A percentile compares a stretch with the other conserved stretches of the same genome.
These are phyloP conservation scores for Phytophthora tentaculata DNA, from an alignment of 352 stramenopile genomes.

Conservation along the genomic window DNA sequence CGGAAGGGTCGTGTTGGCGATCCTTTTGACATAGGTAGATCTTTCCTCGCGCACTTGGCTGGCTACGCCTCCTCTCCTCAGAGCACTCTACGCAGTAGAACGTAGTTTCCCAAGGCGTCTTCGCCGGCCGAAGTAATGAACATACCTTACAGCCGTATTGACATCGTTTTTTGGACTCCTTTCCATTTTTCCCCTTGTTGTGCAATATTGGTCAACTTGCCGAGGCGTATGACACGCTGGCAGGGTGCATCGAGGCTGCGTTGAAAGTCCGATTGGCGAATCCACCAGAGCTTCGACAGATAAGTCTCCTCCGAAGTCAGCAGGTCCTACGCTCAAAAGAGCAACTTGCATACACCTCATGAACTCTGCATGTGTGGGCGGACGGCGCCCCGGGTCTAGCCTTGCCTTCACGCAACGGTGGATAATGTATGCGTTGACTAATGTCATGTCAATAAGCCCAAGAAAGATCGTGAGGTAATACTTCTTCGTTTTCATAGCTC, in stretches of 20 bases:
- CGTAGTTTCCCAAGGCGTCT: neutral
- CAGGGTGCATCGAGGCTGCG: neutral
- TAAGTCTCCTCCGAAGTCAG: neutral
- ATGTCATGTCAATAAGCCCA: neutral
- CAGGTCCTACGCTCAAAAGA: too few relatives aligned
- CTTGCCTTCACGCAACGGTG: neutral
- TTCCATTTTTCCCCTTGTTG: neutral
- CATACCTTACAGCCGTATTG: neutral
- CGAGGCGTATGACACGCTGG: neutral
- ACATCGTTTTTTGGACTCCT: neutral
- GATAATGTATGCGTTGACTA: neutral
- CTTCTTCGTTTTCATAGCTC: neutral
- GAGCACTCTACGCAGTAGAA: neutral
- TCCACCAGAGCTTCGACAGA: neutral
- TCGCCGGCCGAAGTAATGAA: neutral
- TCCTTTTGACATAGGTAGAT: neutral
- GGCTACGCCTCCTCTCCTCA: neutral
- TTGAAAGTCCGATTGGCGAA: neutral
- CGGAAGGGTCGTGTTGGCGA: neutral
- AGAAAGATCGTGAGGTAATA: neutral
- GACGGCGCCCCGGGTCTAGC: neutral
- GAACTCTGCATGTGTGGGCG: too few relatives aligned
- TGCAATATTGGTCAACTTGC: neutral
- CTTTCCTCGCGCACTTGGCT: neutral
- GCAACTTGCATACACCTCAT: too few relatives aligned